Evolutionary conservation across 805 yeast species (phyloP).

Genomic region (Saccharomycopsis sp.): DNA sequence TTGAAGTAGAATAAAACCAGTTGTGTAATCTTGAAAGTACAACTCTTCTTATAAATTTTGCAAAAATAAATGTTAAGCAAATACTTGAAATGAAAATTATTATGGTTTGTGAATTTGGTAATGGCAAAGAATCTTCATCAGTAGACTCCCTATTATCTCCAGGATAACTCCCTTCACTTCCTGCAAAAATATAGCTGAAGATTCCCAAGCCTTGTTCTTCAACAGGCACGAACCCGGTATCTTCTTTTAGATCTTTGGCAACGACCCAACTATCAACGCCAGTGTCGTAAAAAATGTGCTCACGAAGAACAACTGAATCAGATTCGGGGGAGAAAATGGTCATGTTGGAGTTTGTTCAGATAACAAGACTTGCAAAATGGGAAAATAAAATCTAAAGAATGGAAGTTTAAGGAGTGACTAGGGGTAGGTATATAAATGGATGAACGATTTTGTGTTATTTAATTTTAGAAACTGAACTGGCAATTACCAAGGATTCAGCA

Average conservation of each 20-base stretch:
- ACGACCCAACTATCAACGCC: conserved; percentile 3
- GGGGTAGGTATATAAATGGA: neutral
- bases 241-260: neutral
- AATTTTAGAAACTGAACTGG: neutral
- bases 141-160: no score
- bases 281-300: conserved; percentile 9
- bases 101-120: no score
- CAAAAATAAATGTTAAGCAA: no score
- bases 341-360: neutral
- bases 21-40: no score
- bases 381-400: neutral
- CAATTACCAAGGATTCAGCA: neutral
- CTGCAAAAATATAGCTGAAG: conserved; percentile 1
- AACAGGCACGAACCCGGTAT: conserved; percentile 8
- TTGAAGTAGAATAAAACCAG: no score
- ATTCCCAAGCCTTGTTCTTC: conserved; percentile 9
- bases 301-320: conserved; percentile 11
- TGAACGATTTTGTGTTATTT: neutral
- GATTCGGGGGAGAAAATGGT: conserved; percentile 7
- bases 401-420: neutral
- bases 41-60: no score
- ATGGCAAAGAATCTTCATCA: no score
- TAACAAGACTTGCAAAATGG: neutral
- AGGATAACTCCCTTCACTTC: neutral
- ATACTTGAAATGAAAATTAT: no score